Evolutionary conservation across 768 basidiomycete genomes (phyloP).

Genomic region (Austroboletus eburneus): DNA sequence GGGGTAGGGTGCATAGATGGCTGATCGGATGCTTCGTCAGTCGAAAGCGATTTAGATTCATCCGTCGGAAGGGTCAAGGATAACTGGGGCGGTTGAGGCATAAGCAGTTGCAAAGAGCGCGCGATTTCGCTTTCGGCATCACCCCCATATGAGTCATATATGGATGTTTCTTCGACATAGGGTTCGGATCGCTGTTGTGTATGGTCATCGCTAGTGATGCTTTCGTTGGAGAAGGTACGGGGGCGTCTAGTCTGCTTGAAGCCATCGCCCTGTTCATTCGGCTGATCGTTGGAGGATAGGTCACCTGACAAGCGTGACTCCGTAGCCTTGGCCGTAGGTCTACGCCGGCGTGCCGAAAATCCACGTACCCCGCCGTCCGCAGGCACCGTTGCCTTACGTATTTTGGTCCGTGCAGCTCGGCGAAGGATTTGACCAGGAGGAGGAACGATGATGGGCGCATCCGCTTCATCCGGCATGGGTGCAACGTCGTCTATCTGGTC

Average conservation of each 20-base stretch:
- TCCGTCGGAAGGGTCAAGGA: conserved; percentile 24
- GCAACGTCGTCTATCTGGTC: conserved; percentile 65
- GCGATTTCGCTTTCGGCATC: conserved; percentile 44
- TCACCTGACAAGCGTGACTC: conserved; percentile 67
- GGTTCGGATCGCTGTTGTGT: conserved; percentile 55
- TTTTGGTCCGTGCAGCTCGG: conserved; percentile 91
- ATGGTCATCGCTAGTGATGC: conserved; percentile 40
- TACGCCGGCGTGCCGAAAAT: conserved; percentile 44
- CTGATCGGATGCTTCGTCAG: conserved; percentile 16
- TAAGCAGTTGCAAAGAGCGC: conserved; percentile 18
- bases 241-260: conserved; percentile 35
- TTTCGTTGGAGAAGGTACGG: conserved; percentile 35
- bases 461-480: conserved; percentile 73
- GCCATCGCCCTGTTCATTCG: conserved; percentile 60
- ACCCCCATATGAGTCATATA: conserved; percentile 79
- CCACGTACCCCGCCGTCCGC: conserved; percentile 83
- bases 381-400: conserved; percentile 75
- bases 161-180: conserved; percentile 75
- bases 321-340: conserved; percentile 22
- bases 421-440: conserved; percentile 87
- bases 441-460: conserved; percentile 83
- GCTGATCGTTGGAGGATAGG: conserved; percentile 48
- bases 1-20: conserved; percentile 35
- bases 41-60: conserved; percentile 2
- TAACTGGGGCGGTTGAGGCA: conserved; percentile 16